Evolutionary conservation across 129 eudicot species (phyloP).

Genomic region (Silybum marianum): DNA sequence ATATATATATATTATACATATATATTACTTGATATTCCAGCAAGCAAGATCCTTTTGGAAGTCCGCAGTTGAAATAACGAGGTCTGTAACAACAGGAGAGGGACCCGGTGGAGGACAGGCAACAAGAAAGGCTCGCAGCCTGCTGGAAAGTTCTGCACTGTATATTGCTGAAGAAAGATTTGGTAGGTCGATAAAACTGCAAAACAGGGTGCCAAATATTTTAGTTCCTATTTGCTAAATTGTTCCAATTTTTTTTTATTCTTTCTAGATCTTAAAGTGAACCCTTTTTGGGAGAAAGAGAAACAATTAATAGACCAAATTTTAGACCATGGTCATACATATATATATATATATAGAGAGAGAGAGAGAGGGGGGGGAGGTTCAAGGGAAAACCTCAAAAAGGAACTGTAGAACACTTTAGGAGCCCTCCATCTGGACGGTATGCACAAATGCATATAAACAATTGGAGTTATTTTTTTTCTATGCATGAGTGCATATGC

Average conservation of each 20-base stretch:
- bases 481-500: no score
- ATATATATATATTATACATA: background rate
- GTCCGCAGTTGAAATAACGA: conserved; percentile 84
- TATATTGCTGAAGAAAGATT: conserved; percentile 79
- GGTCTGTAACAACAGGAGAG: conserved; percentile 64
- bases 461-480: no score
- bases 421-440: no score
- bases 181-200: conserved; percentile 84
- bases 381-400: no score
- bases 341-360: no score
- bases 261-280: background rate
- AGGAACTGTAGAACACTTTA: no score
- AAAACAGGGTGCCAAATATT: background rate
- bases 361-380: no score
- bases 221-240: background rate
- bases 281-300: background rate
- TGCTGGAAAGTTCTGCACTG: conserved; percentile 72
- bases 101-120: conserved; percentile 85
- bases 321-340: background rate
- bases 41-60: conserved; percentile 78
- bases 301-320: background rate
- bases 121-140: conserved; percentile 76
- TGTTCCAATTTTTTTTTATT: background rate
- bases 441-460: no score
- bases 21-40: conserved; percentile 65